Evolutionary conservation across 2,329 filamentous ascomycete species (phyloP), one percentile per base, ranked within the genome.

Genomic region (Plenodomus tracheiphilus): DNA sequence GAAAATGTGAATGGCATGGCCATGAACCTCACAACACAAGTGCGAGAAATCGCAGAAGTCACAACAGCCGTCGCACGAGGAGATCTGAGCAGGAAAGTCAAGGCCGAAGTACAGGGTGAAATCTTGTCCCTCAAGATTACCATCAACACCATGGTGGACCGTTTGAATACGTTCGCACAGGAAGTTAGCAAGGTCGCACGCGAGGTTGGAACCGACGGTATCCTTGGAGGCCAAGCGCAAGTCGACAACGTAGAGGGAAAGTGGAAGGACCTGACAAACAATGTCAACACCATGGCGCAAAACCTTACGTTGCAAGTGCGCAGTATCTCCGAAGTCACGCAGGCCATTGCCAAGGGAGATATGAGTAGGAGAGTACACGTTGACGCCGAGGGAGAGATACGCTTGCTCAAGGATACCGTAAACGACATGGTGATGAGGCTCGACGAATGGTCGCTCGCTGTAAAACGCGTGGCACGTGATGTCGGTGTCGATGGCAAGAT

Each of bases 401-500:
- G 94, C 57, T 87, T 96, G 2, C 77, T 97, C 43, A 97, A 97
- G 71, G 91, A 95, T 68, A 97, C 93, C 37, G 96, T 97, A 77
- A 97, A 97, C 72, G 93, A 97, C 85, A 97, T 97, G 93, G 93
- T 97, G 58, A 92, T 92, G 70, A 85, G 93, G 55, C 78, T 99
- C 42, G 95, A 94, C 51, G 93, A 93, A 58, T 97, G 97, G 83
- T 96, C 92, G 47, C 91, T 95, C 61, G 92, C 96, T 69, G 88
- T 99, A 56, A 94, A 97, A 75, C 85, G 92, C 62, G 93, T 99
- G 22, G 93, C 93, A 49, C 92, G 94, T 65, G 94, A 97, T 72
- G 94, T 97, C 60, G 93, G 93, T 59, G 93, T 97, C 43, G 94
- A 97, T 66, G 93, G 93, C 54, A 97, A 97, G 78, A 96, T 99